Evolutionary conservation across 495 filamentous ascomycete genomes (phyloP), one percentile per base, ranked within the genome.

Genomic region (Chaetomidium leptoderma): DNA sequence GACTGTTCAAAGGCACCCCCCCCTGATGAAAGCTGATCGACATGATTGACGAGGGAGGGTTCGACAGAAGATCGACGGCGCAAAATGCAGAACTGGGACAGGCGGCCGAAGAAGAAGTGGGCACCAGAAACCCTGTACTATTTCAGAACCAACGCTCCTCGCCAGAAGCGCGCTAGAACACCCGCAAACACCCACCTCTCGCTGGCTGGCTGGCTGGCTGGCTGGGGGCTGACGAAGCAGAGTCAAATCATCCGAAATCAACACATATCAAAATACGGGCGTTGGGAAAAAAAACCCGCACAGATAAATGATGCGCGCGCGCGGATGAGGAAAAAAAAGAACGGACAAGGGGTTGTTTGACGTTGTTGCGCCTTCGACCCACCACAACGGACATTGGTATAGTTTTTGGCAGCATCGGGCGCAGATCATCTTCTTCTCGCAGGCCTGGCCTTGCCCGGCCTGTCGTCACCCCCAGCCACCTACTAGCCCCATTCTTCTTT

Each of bases 101-200:
- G 30, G 27, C 24, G 43, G 42, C 51, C 21, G 45, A 53, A 35
- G 6, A n/a, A n/a, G n/a, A n/a, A n/a, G n/a, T n/a, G n/a, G n/a
- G n/a, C n/a, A n/a, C n/a, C n/a, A n/a, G n/a, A 26, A 21, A 26
- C 13, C 32, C 32, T 33, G 32, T 24, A 42, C n/a, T 19, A 42
- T 8, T 19, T 32, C 24, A 47, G 40, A 53, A 23, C 4, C 23
- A 60, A 52, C 35, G 49, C 39, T n/a, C n/a, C n/a, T 57, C 55
- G 56, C 62, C 50, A 62, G 59, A 67, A 67, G 59, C 19, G 45
- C 59, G 56, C 65, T 67, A 67, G 65, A 64, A 67, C 33, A 48
- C 53, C n/a, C n/a, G n/a, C 53, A 50, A 29, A 14, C 21, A 27
- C 1, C 19, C 2, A 44, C 19, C 21, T 26, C 40, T 4, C 11